Conservation (phyloP, 176 grass and related monocot species). For the Zoysia pacifica region DNA sequence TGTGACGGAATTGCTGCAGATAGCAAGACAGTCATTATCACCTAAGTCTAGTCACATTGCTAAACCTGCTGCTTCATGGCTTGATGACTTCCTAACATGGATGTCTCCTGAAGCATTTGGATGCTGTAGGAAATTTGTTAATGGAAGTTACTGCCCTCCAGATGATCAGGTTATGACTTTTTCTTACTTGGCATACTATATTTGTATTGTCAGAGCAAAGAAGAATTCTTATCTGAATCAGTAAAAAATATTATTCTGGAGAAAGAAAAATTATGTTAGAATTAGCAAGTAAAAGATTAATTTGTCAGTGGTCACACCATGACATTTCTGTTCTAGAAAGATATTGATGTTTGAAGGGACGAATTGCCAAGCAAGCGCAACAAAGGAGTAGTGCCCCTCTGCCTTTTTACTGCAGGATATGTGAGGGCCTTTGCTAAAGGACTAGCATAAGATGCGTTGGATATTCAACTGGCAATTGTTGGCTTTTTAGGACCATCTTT, state of each 20-base stretch:
- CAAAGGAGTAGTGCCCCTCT: background rate
- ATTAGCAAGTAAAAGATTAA: background rate
- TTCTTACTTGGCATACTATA: slow-evolving; percentile 18
- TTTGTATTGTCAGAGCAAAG: slow-evolving; percentile 29
- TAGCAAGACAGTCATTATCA: slow-evolving; percentile 77
- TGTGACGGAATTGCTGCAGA: slow-evolving; percentile 51
- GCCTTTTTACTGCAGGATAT: background rate
- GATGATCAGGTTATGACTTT: slow-evolving; percentile 81
- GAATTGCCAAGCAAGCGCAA: background rate
- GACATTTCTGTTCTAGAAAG: background rate
- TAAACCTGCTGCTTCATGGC: slow-evolving; percentile 97
- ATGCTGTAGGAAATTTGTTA: slow-evolving; percentile 84
- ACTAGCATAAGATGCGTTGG: background rate
- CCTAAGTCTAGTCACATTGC: slow-evolving; percentile 82
- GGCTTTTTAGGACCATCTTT: background rate
- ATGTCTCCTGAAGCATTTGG: slow-evolving; percentile 97
- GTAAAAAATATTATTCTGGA: background rate
- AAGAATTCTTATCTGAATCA: slow-evolving; percentile 22
- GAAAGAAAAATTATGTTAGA: background rate
- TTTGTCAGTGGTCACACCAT: slow-evolving; percentile 13
- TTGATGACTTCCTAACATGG: slow-evolving; percentile 99
- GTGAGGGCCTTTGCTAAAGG: background rate
- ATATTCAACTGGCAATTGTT: slow-evolving; percentile 1
- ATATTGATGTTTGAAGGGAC: background rate
- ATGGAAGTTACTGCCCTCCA: slow-evolving; percentile 92